Evolutionary conservation across 192 early-diverging fungal genomes (phyloP).

Genomic region (Phycomyces blakesleeanus): DNA sequence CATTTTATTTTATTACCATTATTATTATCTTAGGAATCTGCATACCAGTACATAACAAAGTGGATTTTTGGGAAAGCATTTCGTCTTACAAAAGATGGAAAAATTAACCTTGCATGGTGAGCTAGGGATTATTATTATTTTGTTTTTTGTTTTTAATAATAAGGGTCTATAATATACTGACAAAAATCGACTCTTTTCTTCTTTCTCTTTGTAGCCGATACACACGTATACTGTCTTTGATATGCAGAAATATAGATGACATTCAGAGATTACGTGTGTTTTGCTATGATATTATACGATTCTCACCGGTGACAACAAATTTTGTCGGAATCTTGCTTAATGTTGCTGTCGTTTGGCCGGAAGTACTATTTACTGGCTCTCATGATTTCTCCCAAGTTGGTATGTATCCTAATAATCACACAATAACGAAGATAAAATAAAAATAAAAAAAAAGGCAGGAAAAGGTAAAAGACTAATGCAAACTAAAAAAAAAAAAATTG

Average conservation of each 20-base stretch:
- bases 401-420: no score
- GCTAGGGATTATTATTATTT: no score
- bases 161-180: background rate
- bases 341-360: background rate
- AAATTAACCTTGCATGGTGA: background rate
- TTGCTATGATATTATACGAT: slow-evolving; percentile 1
- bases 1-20: no score
- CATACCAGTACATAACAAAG: background rate
- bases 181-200: background rate
- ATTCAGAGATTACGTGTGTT: background rate
- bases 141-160: background rate
- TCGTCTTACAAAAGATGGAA: background rate
- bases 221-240: background rate
- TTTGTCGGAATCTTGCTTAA: background rate
- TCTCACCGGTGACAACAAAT: background rate
- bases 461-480: no score
- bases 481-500: no score
- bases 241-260: background rate
- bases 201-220: background rate
- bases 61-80: background rate
- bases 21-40: background rate
- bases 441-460: no score
- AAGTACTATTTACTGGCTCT: background rate
- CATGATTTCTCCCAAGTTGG: background rate
- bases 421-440: no score